Conservation (phyloP, 148 eudicot species). For the Camellia lanceoleosa region DNA sequence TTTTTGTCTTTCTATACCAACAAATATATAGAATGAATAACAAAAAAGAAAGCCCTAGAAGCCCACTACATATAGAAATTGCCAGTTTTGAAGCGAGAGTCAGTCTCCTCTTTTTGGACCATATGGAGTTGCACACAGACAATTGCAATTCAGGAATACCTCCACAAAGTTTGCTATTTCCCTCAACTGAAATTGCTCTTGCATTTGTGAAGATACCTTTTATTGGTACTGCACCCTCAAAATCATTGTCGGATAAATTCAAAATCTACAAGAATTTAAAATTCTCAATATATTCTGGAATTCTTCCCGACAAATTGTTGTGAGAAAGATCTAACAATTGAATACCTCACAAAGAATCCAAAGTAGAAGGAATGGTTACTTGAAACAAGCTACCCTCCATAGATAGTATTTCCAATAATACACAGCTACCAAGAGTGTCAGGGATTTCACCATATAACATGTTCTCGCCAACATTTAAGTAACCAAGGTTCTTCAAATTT, state of each 20-base stretch:
- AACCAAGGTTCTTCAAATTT: background rate
- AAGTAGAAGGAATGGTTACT: constrained; percentile 8
- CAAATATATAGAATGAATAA: background rate
- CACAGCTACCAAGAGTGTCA: constrained; percentile 1
- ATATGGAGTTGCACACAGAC: constrained; percentile 10
- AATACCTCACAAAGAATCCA: background rate
- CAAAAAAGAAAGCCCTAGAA: background rate
- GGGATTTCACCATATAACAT: constrained; percentile 16
- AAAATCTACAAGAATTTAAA: constrained; percentile 9
- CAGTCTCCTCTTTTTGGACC: background rate
- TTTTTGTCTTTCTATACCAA: background rate
- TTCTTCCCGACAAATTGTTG: constrained; percentile 19
- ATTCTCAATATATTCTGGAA: background rate
- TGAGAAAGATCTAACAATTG: constrained; percentile 12
- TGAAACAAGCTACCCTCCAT: background rate
- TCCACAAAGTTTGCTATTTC: constrained; percentile 35
- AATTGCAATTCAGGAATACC: constrained; percentile 21
- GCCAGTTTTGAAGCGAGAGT: background rate
- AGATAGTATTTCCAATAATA: background rate
- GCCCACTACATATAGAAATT: background rate
- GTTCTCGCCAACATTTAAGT: constrained; percentile 14
- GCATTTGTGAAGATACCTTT: constrained; percentile 21
- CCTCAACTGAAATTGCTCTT: constrained; percentile 14
- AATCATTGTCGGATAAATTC: constrained; percentile 24
- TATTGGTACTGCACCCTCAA: constrained; percentile 39